phyloP scores from a whole-genome alignment of 306 rosid species.

The Lablab purpureus region DNA sequence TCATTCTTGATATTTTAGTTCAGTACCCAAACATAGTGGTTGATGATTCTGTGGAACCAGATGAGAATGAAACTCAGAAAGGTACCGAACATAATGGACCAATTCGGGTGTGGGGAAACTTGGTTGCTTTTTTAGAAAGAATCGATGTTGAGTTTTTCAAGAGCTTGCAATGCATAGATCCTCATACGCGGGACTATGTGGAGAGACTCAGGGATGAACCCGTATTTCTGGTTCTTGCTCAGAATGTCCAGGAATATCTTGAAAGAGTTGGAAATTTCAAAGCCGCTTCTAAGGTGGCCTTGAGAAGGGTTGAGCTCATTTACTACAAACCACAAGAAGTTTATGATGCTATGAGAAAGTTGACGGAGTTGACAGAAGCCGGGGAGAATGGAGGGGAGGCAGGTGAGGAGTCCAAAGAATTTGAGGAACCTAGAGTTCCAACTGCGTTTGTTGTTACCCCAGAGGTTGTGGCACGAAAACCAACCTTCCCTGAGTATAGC shows the following conservation, averaged over 20 bases:
- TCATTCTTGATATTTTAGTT: constrained; percentile 84
- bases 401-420: constrained; percentile 58
- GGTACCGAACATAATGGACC: constrained; percentile 74
- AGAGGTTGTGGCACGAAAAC: constrained; percentile 81
- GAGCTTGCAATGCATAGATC: constrained; percentile 96
- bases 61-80: constrained; percentile 92
- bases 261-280: constrained; percentile 69
- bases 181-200: constrained; percentile 96
- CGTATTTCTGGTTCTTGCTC: constrained; percentile 83
- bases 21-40: constrained; percentile 80
- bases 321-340: constrained; percentile 97
- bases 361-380: constrained; percentile 73
- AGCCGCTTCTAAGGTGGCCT: constrained; percentile 85
- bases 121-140: constrained; percentile 87
- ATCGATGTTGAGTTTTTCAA: constrained; percentile 87
- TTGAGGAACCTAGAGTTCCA: constrained; percentile 72
- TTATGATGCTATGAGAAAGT: constrained; percentile 90
- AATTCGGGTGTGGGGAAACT: constrained; percentile 90
- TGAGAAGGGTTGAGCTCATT: constrained; percentile 82
- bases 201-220: constrained; percentile 96
- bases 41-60: constrained; percentile 83
- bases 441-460: constrained; percentile 80
- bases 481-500: constrained; percentile 83
- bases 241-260: constrained; percentile 91
- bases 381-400: constrained; percentile 60